Evolutionary conservation across 2,329 filamentous ascomycete species (phyloP).

Genomic region (Aspergillus terreus): DNA sequence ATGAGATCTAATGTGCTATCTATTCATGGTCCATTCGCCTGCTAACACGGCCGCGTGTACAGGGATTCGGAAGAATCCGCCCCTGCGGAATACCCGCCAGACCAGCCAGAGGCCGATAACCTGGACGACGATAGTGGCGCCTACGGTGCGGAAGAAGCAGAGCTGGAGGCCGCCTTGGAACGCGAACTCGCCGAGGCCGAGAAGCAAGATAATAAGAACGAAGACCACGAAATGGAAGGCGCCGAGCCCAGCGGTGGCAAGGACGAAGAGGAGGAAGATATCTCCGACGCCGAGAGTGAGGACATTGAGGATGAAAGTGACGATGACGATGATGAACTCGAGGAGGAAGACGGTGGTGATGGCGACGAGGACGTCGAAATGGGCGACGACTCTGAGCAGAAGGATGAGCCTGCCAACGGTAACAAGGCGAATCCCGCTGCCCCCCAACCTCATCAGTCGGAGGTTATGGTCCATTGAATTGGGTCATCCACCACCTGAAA

Average conservation of each 20-base stretch:
- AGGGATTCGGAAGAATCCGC: slow-evolving; percentile 99
- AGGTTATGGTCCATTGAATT: slow-evolving; percentile 47
- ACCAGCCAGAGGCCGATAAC: slow-evolving; percentile 92
- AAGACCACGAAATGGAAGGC: slow-evolving; percentile 74
- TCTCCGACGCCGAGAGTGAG: slow-evolving; percentile 72
- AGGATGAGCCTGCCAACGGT: slow-evolving; percentile 24
- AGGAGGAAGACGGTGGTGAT: slow-evolving; percentile 59
- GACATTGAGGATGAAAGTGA: slow-evolving; percentile 76
- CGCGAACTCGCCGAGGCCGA: slow-evolving; percentile 49
- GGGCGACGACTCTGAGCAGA: slow-evolving; percentile 50
- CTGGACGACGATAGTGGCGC: slow-evolving; percentile 75
- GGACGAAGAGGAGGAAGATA: slow-evolving; percentile 59
- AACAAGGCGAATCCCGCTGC: slow-evolving; percentile 20
- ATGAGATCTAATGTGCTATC: slow-evolving; percentile 19
- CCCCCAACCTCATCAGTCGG: slow-evolving; percentile 33
- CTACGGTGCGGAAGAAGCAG: slow-evolving; percentile 87
- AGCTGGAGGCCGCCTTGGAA: slow-evolving; percentile 63
- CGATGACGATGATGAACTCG: slow-evolving; percentile 66
- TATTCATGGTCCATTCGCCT: neutral
- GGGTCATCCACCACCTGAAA: neutral
- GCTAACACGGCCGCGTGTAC: slow-evolving; percentile 7
- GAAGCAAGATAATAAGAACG: slow-evolving; percentile 39
- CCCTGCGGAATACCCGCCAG: slow-evolving; percentile 91
- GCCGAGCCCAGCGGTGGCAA: slow-evolving; percentile 53
- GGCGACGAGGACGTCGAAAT: slow-evolving; percentile 57